Conservation (phyloP, 2,329 filamentous ascomycete species). For the Penicillium sp. region DNA sequence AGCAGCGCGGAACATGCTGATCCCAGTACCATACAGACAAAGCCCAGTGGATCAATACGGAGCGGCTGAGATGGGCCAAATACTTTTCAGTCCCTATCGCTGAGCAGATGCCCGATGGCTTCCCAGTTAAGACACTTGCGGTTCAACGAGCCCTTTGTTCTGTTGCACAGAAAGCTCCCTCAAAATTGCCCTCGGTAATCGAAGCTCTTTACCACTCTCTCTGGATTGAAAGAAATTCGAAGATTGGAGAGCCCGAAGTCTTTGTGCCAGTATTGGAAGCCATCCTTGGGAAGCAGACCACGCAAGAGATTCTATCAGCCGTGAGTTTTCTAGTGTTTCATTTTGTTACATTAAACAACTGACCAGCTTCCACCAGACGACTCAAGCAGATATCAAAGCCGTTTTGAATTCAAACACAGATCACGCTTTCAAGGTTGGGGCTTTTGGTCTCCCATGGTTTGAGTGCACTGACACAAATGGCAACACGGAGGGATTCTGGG, state of each 20-base stretch:
- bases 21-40: slow-evolving; percentile 50
- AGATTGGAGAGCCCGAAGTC: slow-evolving; percentile 48
- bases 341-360: not conserved
- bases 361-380: slow-evolving; percentile 12
- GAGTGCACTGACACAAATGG: slow-evolving; percentile 56
- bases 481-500: slow-evolving; percentile 58
- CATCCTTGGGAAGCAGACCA: slow-evolving; percentile 48
- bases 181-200: slow-evolving; percentile 43
- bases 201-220: slow-evolving; percentile 52
- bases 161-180: slow-evolving; percentile 45
- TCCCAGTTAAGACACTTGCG: slow-evolving; percentile 54
- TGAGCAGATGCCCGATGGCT: slow-evolving; percentile 47
- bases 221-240: slow-evolving; percentile 51
- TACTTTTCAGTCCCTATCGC: slow-evolving; percentile 57
- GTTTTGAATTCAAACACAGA: slow-evolving; percentile 52
- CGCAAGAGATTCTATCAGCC: slow-evolving; percentile 43
- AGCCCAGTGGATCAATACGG: slow-evolving; percentile 55
- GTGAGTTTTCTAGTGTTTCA: slow-evolving; percentile 27
- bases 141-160: slow-evolving; percentile 55
- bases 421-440: slow-evolving; percentile 52
- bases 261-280: slow-evolving; percentile 46
- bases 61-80: slow-evolving; percentile 56
- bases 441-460: slow-evolving; percentile 64
- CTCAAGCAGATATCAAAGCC: slow-evolving; percentile 47
- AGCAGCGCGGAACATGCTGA: not conserved